Percentiles rank a stretch among this genome's conserved stretches.
phyloP scores from a whole-genome alignment of 1,284 basidiomycete genomes.

The Cryptococcus neoformans region DNA sequence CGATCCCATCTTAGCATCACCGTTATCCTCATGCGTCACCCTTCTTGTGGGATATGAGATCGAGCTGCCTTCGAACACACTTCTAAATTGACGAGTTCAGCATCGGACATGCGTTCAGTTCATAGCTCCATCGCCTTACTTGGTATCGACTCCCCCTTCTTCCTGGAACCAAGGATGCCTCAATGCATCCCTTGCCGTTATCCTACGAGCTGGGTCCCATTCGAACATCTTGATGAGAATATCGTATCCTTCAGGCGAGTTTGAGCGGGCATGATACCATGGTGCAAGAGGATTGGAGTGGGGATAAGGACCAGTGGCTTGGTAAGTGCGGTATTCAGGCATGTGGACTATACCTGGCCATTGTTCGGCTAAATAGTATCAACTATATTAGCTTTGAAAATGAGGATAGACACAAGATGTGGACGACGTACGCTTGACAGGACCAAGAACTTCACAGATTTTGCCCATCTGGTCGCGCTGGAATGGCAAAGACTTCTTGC shows the following conservation, averaged over 20 bases:
- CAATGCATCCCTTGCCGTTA: conserved; percentile 78
- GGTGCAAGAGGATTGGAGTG: conserved; percentile 23
- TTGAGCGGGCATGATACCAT: conserved; percentile 68
- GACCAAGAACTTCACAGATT: conserved; percentile 93
- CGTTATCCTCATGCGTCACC: conserved; percentile 56
- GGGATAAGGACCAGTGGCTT: conserved; percentile 63
- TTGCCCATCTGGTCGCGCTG: conserved; percentile 91
- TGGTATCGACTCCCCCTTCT: conserved; percentile 46
- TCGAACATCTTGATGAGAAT: conserved; percentile 77
- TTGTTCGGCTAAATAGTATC: conserved; percentile 55
- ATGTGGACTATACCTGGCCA: conserved; percentile 87
- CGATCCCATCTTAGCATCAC: conserved; percentile 51
- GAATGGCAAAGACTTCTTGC: conserved; percentile 81
- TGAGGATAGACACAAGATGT: background rate
- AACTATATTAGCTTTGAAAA: background rate
- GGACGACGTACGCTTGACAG: conserved; percentile 66
- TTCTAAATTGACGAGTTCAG: conserved; percentile 19
- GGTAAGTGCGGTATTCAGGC: conserved; percentile 83
- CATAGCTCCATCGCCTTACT: conserved; percentile 31
- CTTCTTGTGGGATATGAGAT: conserved; percentile 52
- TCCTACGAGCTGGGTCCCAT: conserved; percentile 84
- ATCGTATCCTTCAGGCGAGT: conserved; percentile 62
- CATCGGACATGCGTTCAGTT: background rate
- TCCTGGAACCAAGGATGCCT: conserved; percentile 61
- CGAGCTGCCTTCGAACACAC: conserved; percentile 46